Evolutionary conservation across 2,329 filamentous ascomycete genomes (phyloP).

Genomic region (Ophiostoma quercus): DNA sequence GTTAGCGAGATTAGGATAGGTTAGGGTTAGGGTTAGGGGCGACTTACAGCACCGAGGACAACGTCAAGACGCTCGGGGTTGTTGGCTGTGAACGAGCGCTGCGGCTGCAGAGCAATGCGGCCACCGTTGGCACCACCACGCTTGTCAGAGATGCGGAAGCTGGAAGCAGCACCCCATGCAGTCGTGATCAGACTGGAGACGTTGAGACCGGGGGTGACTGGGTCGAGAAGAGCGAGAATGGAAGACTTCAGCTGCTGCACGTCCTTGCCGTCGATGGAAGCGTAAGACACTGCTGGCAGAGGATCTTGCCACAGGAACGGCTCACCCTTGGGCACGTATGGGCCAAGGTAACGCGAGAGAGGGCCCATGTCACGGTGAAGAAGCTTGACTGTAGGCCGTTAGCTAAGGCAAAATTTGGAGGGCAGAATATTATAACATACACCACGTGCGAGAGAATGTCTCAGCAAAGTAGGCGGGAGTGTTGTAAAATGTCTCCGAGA

Average conservation of each 20-base stretch:
- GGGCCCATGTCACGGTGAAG: conserved; percentile 76
- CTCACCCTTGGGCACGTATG: conserved; percentile 64
- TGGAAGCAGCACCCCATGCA: conserved; percentile 66
- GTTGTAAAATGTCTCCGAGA: conserved; percentile 63
- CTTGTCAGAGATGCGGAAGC: conserved; percentile 72
- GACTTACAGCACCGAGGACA: conserved; percentile 47
- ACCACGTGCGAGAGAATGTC: conserved; percentile 70
- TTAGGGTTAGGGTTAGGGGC: not conserved
- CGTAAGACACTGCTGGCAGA: conserved; percentile 54
- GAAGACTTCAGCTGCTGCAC: conserved; percentile 61
- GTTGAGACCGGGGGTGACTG: conserved; percentile 47
- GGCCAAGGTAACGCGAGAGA: conserved; percentile 63
- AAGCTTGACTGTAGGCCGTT: conserved; percentile 52
- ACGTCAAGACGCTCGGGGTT: conserved; percentile 61
- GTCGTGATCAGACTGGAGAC: conserved; percentile 57
- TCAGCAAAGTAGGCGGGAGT: conserved; percentile 64
- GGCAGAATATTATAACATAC: conserved; percentile 32
- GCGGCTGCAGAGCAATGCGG: conserved; percentile 67
- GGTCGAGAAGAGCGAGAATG: conserved; percentile 46
- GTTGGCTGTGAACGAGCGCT: conserved; percentile 69
- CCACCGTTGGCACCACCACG: conserved; percentile 77
- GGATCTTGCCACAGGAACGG: conserved; percentile 68
- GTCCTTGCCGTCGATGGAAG: conserved; percentile 58
- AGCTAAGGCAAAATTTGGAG: not conserved
- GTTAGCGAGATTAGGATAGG: not conserved